phyloP scores from a whole-genome alignment of 108 stramenopile genomes.

The Chaetoceros muelleri region DNA sequence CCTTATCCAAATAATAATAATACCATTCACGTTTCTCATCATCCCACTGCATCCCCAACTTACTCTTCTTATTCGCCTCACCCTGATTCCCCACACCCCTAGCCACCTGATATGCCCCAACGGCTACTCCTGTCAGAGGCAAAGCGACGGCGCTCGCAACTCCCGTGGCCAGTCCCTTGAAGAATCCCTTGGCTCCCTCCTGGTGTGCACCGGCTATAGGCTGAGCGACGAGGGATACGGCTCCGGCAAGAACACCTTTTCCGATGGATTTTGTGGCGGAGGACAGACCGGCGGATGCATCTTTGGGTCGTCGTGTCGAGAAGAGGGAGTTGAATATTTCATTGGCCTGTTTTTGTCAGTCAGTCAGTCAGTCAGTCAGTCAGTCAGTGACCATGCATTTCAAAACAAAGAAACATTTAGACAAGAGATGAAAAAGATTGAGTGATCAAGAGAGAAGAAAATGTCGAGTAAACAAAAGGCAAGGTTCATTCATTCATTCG shows the following conservation, averaged over 20 bases:
- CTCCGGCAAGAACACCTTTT: slow-evolving; percentile 74
- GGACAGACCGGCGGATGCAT: slow-evolving; percentile 74
- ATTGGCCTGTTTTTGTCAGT: not conserved
- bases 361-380: no score
- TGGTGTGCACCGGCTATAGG: slow-evolving; percentile 82
- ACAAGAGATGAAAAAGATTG: no score
- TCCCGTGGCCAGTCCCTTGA: slow-evolving; percentile 68
- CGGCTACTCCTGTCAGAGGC: slow-evolving; percentile 75
- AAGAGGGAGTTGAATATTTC: slow-evolving; percentile 61
- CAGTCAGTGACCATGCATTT: no score
- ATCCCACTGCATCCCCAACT: slow-evolving; percentile 82
- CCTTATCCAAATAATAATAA: slow-evolving; percentile 60
- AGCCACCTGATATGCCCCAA: slow-evolving; percentile 70
- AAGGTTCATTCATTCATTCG: no score
- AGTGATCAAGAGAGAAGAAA: no score
- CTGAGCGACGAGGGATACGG: slow-evolving; percentile 64
- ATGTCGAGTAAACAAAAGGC: no score
- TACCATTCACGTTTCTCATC: slow-evolving; percentile 65
- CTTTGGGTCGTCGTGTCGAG: slow-evolving; percentile 72
- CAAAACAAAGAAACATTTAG: no score
- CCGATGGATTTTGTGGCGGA: slow-evolving; percentile 64
- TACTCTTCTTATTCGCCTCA: slow-evolving; percentile 47
- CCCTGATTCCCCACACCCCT: slow-evolving; percentile 69
- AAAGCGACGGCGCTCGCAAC: slow-evolving; percentile 72
- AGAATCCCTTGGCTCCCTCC: slow-evolving; percentile 62